Percentiles rank a stretch among this genome's conserved stretches.
Conservation (phyloP, 2,329 filamentous ascomycete species). For the Sphaerulina musiva region DNA sequence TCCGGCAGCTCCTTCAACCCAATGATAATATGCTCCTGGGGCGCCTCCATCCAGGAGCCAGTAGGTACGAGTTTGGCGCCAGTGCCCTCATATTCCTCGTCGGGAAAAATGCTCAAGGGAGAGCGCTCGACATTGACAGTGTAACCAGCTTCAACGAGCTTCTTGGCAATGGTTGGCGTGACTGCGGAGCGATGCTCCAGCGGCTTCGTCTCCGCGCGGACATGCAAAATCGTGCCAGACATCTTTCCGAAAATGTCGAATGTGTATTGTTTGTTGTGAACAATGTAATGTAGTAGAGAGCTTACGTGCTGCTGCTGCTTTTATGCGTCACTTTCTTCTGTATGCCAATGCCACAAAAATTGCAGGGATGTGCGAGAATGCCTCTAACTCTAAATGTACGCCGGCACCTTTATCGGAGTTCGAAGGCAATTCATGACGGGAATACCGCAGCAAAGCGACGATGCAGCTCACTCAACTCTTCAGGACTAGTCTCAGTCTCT, state of each 20-base stretch:
- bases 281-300: not conserved
- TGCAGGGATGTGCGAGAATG: not conserved
- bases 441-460: not conserved
- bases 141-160: slow-evolving; percentile 39
- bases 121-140: slow-evolving; percentile 38
- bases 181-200: slow-evolving; percentile 36
- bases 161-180: slow-evolving; percentile 36
- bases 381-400: not conserved
- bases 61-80: slow-evolving; percentile 37
- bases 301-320: not conserved
- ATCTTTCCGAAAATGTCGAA: slow-evolving; percentile 11
- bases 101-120: slow-evolving; percentile 36
- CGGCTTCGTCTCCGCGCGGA: slow-evolving; percentile 35
- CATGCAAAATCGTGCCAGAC: slow-evolving; percentile 29
- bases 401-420: not conserved
- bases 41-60: slow-evolving; percentile 37
- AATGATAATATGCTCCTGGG: slow-evolving; percentile 37
- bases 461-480: not conserved
- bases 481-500: too few relatives aligned
- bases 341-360: not conserved
- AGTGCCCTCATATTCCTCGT: slow-evolving; percentile 37
- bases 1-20: slow-evolving; percentile 41
- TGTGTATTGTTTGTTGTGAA: not conserved
- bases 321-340: not conserved
- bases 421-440: not conserved